phyloP scores from a whole-genome alignment of 495 filamentous ascomycete genomes.

The Bathelium albidoporum region DNA sequence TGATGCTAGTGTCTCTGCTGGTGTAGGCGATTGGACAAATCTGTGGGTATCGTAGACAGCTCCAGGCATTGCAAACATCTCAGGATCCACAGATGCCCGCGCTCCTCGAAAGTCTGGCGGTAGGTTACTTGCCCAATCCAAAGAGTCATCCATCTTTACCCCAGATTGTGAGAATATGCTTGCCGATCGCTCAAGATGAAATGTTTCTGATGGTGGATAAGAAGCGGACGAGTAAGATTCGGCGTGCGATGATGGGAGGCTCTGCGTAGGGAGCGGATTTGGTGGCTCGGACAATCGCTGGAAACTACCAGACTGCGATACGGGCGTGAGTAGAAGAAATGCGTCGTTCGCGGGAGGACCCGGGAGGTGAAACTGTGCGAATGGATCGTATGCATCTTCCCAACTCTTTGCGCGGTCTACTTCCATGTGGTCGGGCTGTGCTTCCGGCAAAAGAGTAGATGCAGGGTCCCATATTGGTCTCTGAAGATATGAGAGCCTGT shows the following conservation, averaged over 20 bases:
- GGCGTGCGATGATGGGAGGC: background rate
- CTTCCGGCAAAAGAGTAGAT: background rate
- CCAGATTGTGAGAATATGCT: background rate
- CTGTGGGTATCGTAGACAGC: background rate
- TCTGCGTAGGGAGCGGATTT: background rate
- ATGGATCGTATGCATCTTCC: slow-evolving; percentile 1
- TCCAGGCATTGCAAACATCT: background rate
- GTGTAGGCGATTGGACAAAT: background rate
- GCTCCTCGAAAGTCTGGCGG: background rate
- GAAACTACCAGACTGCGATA: background rate
- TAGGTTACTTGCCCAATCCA: background rate
- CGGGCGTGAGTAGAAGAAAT: background rate
- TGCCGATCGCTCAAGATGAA: background rate
- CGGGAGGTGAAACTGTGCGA: background rate
- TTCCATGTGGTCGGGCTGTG: background rate
- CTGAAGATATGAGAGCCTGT: background rate
- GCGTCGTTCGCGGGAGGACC: background rate
- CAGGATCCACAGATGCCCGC: background rate
- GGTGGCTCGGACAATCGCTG: background rate
- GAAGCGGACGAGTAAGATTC: background rate
- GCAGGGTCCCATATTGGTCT: background rate
- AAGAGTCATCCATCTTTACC: slow-evolving; percentile 12
- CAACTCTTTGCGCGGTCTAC: background rate
- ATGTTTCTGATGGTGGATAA: background rate
- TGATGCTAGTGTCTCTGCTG: background rate